Conservation (phyloP, 805 yeast species). For the Saccharomycopsis sp. region DNA sequence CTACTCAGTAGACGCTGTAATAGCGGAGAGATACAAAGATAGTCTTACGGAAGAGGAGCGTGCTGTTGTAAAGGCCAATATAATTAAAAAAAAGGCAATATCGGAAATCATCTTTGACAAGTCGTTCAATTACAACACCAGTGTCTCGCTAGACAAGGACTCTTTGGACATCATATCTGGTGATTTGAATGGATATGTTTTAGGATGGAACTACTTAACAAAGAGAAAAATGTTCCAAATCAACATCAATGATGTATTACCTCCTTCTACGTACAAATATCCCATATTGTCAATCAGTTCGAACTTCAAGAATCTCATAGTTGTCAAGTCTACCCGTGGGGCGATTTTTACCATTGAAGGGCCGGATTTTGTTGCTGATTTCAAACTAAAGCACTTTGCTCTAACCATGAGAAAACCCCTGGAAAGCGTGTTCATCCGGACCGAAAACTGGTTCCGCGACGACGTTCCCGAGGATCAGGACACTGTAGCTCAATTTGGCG, state of each 20-base stretch:
- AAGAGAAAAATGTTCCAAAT: slow-evolving; percentile 3
- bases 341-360: slow-evolving; percentile 5
- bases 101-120: not conserved
- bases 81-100: not conserved
- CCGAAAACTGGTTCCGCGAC: not conserved
- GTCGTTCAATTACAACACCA: not conserved
- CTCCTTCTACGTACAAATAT: not conserved
- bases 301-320: slow-evolving; percentile 8
- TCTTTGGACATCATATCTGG: slow-evolving; percentile 17
- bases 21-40: not conserved
- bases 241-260: not conserved
- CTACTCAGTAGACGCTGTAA: not conserved
- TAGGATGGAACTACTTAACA: slow-evolving; percentile 11
- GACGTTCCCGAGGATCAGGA: not conserved
- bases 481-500: not conserved
- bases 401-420: not conserved
- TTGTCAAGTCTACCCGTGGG: slow-evolving; percentile 12
- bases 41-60: not conserved
- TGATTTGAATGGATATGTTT: slow-evolving; percentile 16
- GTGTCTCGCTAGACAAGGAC: not conserved
- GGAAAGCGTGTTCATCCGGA: not conserved
- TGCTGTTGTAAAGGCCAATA: not conserved
- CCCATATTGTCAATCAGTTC: slow-evolving; percentile 14
- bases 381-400: not conserved
- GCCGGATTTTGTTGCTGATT: not conserved